These are phyloP conservation scores for Lodderomyces jiufengensis DNA, from an alignment of 1,139 yeast species.

Conservation along the genomic window DNA sequence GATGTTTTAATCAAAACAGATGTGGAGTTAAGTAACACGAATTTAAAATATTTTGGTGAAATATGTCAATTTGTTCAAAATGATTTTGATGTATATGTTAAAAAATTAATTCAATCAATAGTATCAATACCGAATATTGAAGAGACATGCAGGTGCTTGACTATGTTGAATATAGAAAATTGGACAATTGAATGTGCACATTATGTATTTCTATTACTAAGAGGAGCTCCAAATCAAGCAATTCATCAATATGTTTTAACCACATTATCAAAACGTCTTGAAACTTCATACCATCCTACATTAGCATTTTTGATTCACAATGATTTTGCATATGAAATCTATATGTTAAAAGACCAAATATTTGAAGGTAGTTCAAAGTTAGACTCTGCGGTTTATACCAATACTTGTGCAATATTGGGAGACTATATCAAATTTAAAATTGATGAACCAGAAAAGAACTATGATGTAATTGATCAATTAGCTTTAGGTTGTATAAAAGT, in stretches of 20 bases:
- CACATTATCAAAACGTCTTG: conserved; percentile 5
- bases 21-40: conserved; percentile 17
- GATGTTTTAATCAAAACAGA: neutral
- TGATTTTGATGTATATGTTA: conserved; percentile 28
- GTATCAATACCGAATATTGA: conserved; percentile 27
- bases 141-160: conserved; percentile 13
- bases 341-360: conserved; percentile 6
- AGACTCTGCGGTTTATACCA: conserved; percentile 1
- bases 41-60: conserved; percentile 23
- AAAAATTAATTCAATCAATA: conserved; percentile 32
- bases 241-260: conserved; percentile 22
- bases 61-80: conserved; percentile 22
- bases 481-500: conserved; percentile 9
- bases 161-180: conserved; percentile 18
- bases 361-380: conserved; percentile 1
- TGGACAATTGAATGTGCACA: conserved; percentile 34
- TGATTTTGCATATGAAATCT: conserved; percentile 10
- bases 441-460: conserved; percentile 6
- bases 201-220: conserved; percentile 30
- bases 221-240: conserved; percentile 31
- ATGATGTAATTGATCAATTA: conserved; percentile 13
- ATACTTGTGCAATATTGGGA: conserved; percentile 10
- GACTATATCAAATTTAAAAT: conserved; percentile 11
- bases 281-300: conserved; percentile 4
- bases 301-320: conserved; percentile 11